phyloP scores from a whole-genome alignment of 139 green algal genomes.

The Coccomyxa sp. region DNA sequence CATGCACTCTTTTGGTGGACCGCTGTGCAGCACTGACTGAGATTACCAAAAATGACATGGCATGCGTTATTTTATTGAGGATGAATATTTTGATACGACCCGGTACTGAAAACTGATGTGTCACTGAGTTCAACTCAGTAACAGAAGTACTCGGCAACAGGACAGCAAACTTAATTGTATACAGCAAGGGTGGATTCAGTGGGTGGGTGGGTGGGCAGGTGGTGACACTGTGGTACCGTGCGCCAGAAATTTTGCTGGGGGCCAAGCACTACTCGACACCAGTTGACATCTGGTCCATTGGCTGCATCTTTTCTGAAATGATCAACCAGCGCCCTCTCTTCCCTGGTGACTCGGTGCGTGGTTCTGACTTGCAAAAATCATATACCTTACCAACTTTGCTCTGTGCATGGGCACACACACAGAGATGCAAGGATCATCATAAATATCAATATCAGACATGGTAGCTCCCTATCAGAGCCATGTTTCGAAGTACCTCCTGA shows the following conservation, averaged over 20 bases:
- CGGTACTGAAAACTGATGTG: too few relatives aligned
- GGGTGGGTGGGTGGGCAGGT: constrained; percentile 53
- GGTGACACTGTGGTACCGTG: constrained; percentile 98
- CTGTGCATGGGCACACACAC: not conserved
- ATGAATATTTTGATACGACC: too few relatives aligned
- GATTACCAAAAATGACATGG: not conserved
- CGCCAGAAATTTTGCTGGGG: constrained; percentile 96
- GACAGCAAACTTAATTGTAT: too few relatives aligned
- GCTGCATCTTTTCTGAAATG: constrained; percentile 97
- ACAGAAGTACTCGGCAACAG: too few relatives aligned
- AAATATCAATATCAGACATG: not conserved
- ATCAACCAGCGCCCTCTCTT: constrained; percentile 74
- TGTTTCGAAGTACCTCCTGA: not conserved
- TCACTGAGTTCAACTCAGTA: too few relatives aligned
- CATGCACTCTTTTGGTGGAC: constrained; percentile 2
- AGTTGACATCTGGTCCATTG: constrained; percentile 98
- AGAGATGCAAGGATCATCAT: not conserved
- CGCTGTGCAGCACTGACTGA: not conserved
- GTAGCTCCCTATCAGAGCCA: not conserved
- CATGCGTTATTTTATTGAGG: too few relatives aligned
- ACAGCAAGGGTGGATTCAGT: too few relatives aligned
- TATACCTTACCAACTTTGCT: not conserved
- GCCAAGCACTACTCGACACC: constrained; percentile 90
- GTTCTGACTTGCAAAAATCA: not conserved
- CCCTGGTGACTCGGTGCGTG: constrained; percentile 67